These are phyloP conservation scores for Picochlorum sp. DNA, from an alignment of 139 green algal genomes.

Conservation along the genomic window DNA sequence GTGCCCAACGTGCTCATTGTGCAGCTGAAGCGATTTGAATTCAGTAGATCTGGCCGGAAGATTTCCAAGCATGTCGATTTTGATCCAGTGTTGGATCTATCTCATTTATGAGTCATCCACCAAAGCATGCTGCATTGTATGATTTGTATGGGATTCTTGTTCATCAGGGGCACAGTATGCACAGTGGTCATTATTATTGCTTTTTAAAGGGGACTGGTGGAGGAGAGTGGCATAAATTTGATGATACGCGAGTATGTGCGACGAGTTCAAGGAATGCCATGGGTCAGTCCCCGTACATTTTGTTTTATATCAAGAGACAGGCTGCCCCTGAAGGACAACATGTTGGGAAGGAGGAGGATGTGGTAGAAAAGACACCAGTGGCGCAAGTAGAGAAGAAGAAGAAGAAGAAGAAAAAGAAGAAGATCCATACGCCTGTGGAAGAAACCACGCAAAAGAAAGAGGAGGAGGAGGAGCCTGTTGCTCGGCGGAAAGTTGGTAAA, in stretches of 20 bases:
- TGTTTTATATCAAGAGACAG: conserved; percentile 79
- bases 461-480: conserved; percentile 1
- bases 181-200: conserved; percentile 84
- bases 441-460: background rate
- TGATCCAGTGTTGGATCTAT: conserved; percentile 60
- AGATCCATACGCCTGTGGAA: background rate
- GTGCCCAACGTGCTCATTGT: conserved; percentile 77
- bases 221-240: conserved; percentile 76
- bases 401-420: too few relatives aligned
- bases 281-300: conserved; percentile 84
- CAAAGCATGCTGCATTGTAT: conserved; percentile 39
- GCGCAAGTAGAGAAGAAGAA: background rate
- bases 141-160: conserved; percentile 86
- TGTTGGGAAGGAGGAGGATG: background rate
- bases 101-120: conserved; percentile 46
- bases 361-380: background rate
- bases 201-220: conserved; percentile 62
- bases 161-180: conserved; percentile 69
- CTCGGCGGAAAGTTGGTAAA: background rate
- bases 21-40: conserved; percentile 88
- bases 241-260: conserved; percentile 62
- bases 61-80: conserved; percentile 79
- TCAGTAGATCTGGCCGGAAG: conserved; percentile 65
- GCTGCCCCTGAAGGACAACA: background rate
- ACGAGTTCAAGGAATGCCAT: conserved; percentile 70